Base-by-base conservation (phyloP, 2,329 filamentous ascomycete genomes). In the Colletotrichum godetiae region DNA sequence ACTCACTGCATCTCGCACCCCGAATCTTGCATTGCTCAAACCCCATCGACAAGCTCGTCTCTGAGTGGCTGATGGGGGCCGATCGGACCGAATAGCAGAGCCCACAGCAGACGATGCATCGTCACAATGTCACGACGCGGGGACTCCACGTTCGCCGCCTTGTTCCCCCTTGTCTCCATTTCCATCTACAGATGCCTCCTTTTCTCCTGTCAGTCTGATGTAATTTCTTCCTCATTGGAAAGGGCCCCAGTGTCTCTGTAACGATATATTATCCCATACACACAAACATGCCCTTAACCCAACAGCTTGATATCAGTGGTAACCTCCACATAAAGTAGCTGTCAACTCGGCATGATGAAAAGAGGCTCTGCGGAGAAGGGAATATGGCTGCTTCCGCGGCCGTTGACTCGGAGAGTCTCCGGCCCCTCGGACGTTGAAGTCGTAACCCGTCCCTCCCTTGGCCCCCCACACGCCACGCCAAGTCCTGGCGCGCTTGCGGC, bases 321-420 rank as follows among this genome's bases (percentile, higher is more conserved):
- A 49, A 49, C 42, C 15, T 11, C 42, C 42, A 4, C 19, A 49
- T 22, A n/a, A 22, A 42, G 37, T n/a, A 22, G 42, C 42, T 49
- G 42, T 22, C 42, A 49, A 49, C 19, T 22, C 42, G 8, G 11
- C 42, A 49, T n/a, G 42, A 4, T 10, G 42, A 22, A 22, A 22
- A 42, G 70, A 57, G 55, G 70, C 59, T 73, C 66, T 55, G 37
- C 55, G 13, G 53, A 52, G 52, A 22, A 63, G 42, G 69, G 59
- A 66, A 64, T 53, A 68, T 64, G 69, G 69, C 66, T 64, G 66
- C 31, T 61, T 27, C 27, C 46, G 60, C 68, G 68, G 68, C 27
- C 24, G 68, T 67, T 72, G 70, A 53, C 70, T 73, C 59, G 70
- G 66, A 55, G 55, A 35, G 24, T 69, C 55, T 60, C 66, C 70